Conservation (phyloP, 768 basidiomycete species). For the Agaricus subrufescens region DNA sequence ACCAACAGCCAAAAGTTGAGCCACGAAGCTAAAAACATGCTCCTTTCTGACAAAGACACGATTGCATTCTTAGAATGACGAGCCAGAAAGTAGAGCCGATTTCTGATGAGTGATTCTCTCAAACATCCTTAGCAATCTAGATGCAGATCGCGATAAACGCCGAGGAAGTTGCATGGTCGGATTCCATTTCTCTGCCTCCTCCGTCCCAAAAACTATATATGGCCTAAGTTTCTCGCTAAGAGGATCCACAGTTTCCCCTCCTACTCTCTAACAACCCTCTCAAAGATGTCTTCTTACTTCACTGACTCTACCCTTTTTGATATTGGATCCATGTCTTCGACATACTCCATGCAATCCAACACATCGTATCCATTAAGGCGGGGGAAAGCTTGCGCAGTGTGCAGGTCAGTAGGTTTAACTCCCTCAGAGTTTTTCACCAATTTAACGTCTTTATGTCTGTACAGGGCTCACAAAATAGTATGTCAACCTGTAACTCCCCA, state of each 20-base stretch:
- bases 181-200: neutral
- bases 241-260: neutral
- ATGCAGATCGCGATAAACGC: too few relatives aligned
- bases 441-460: slow-evolving; percentile 5
- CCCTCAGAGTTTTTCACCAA: neutral
- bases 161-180: too few relatives aligned
- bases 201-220: slow-evolving; percentile 27
- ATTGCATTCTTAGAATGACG: too few relatives aligned
- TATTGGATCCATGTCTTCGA: slow-evolving; percentile 21
- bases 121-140: too few relatives aligned
- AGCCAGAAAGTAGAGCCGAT: too few relatives aligned
- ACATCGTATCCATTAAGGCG: slow-evolving; percentile 42
- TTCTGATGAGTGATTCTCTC: too few relatives aligned
- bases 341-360: slow-evolving; percentile 22
- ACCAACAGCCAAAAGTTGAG: too few relatives aligned
- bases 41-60: too few relatives aligned
- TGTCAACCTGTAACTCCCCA: slow-evolving; percentile 12
- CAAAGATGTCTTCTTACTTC: slow-evolving; percentile 17
- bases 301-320: slow-evolving; percentile 14
- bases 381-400: slow-evolving; percentile 52
- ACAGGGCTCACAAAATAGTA: slow-evolving; percentile 48
- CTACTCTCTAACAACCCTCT: slow-evolving; percentile 30
- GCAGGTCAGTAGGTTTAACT: slow-evolving; percentile 31
- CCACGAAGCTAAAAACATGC: too few relatives aligned
- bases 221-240: slow-evolving; percentile 15